Evolutionary conservation across 2,329 filamentous ascomycete species (phyloP), one percentile per base, ranked within the genome.

Genomic region (Rugonectria rugulosa): DNA sequence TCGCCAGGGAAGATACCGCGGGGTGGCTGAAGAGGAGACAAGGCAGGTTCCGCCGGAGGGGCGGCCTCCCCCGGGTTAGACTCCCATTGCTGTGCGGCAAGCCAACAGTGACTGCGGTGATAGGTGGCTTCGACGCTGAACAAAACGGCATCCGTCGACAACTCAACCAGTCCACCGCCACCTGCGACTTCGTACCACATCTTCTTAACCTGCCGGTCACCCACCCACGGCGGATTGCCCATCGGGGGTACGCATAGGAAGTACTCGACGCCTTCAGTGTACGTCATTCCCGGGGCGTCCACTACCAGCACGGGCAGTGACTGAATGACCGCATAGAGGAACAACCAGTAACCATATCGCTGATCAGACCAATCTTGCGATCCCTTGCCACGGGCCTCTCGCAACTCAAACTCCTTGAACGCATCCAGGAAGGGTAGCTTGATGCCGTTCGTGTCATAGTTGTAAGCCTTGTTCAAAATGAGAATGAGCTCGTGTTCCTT

Each of bases 391-490:
- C 81, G 82, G 17, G 86, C 85, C 57, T 91, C 86, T 41, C 87
- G 86, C 29, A 81, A 75, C 73, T 94, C 91, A 61, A 92, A 90
- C 1, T 85, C 81, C 59, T 85, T 85, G 75, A 90, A 94, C 21
- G 85, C 82, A 5, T 85, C 79, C 26, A 93, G 72, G 71, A 94
- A 92, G 0, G 88, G 83, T 11, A 82, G 77, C 42, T 77, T 72
- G 31, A 82, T 65, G 19, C 77, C 77, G 57, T 84, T 84, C 1
- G 87, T 86, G 62, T 94, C 90, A 38, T 86, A 83, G 63, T 97
- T 96, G 75, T 93, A 93, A 1, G 90, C 89, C 58, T 88, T 88
- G 69, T 89, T 87, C n/a, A 97, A 76, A 27, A 97, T 81, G 17
- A 89, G 82, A 14, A 86, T 85, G 37, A 93, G 81, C 67, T 97